Evolutionary conservation across 1,284 basidiomycete genomes (phyloP).

Genomic region (Microbotryum lychnidis-dioicae): DNA sequence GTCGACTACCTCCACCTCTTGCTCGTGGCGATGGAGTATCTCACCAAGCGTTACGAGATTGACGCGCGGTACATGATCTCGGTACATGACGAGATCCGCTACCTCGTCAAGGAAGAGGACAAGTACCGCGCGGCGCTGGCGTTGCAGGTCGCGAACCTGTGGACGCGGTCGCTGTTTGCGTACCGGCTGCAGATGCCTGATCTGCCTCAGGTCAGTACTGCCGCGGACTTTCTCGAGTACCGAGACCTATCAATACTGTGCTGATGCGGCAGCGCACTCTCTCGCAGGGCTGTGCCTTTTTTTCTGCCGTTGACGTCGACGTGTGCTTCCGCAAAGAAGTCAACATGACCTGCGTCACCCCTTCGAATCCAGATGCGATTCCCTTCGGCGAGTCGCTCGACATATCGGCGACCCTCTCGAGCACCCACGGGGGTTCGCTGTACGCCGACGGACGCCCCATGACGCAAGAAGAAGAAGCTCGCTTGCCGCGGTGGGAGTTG

Average conservation of each 20-base stretch:
- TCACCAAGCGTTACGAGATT: constrained; percentile 73
- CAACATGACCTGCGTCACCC: constrained; percentile 90
- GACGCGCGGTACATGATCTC: constrained; percentile 89
- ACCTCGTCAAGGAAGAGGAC: constrained; percentile 82
- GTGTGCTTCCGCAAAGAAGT: constrained; percentile 89
- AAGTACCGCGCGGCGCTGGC: constrained; percentile 82
- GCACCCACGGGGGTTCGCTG: constrained; percentile 50
- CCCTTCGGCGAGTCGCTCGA: constrained; percentile 76
- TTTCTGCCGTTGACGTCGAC: constrained; percentile 94
- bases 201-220: constrained; percentile 60
- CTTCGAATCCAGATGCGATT: constrained; percentile 75
- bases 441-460: constrained; percentile 52
- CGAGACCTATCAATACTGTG: neutral
- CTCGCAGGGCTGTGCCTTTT: constrained; percentile 59
- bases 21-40: constrained; percentile 88
- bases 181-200: constrained; percentile 92
- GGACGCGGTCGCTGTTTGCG: constrained; percentile 88
- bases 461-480: constrained; percentile 37
- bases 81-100: constrained; percentile 94
- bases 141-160: constrained; percentile 88
- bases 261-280: neutral
- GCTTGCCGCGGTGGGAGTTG: constrained; percentile 13
- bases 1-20: constrained; percentile 97
- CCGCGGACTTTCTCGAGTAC: neutral
- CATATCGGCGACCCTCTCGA: constrained; percentile 46